These are phyloP conservation scores for Cystobasidium sp. DNA, from an alignment of 1,284 basidiomycete species.

Conservation along the genomic window DNA sequence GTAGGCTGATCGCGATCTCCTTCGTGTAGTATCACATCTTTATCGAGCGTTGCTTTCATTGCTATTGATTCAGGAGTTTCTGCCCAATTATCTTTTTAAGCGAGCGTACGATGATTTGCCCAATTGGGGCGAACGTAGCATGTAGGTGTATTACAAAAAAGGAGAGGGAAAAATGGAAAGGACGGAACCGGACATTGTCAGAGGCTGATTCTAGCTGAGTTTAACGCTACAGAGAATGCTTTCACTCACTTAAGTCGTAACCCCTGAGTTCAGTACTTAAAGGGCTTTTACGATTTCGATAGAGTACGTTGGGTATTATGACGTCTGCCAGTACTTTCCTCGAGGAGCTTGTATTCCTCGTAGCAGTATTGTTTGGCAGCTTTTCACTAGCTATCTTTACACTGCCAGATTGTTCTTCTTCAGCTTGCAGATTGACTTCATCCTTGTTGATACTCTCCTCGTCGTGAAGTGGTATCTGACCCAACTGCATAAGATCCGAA, in stretches of 20 bases:
- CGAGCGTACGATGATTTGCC: too few relatives aligned
- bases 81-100: conserved; percentile 47
- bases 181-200: background rate
- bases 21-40: conserved; percentile 37
- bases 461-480: background rate
- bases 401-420: too few relatives aligned
- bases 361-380: too few relatives aligned
- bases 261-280: background rate
- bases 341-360: background rate
- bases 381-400: too few relatives aligned
- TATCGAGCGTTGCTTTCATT: conserved; percentile 22
- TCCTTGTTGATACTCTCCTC: too few relatives aligned
- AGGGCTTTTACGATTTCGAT: background rate
- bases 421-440: too few relatives aligned
- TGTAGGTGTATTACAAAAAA: background rate
- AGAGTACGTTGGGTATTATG: conserved; percentile 44
- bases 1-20: conserved; percentile 30
- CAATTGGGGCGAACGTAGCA: too few relatives aligned
- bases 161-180: background rate
- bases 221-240: background rate
- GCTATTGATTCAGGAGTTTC: conserved; percentile 39
- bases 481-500: conserved; percentile 43
- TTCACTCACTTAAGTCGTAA: conserved; percentile 41
- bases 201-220: background rate
- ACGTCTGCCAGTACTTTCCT: conserved; percentile 40